Base-by-base conservation (phyloP, 1,284 basidiomycete genomes). In the Papiliotrema flavescens region DNA sequence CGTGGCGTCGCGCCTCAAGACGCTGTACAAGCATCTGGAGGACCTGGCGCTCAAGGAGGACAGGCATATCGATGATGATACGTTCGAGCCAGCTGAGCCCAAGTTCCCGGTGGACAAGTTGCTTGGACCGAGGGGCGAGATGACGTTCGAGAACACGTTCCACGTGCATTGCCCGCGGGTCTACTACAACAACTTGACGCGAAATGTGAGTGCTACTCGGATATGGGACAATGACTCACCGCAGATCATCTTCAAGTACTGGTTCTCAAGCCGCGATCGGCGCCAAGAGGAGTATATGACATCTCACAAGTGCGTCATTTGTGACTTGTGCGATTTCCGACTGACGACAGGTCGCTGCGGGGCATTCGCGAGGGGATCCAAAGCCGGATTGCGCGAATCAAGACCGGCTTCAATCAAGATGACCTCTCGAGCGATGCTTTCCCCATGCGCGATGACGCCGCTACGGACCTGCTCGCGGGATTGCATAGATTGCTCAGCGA, bases 101-200 rank as follows among this genome's bases (percentile, higher is more conserved):
- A 9, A 17, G 6, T 26, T 43, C n/a, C 49, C 43, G 7, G 24
- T 46, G 34, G 20, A 53, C 39, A 32, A 40, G 24, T 22, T 40
- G 49, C 17, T 41, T 20, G 50, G 54, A 37, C 14, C 11, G n/a
- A 11, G 17, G 17, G 40, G 41, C 11, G 42, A 34, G 48, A 24
- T 50, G 2, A 44, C 54, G 2, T 74, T 96, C 74, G 86, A 90
- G 71, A 90, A 95, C 64, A 91, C 94, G 20, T 89, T 92, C 69
- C 88, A 96, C 67, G 81, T 94, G 11, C 92, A 97, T 76, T 88
- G 85, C 59, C 93, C 92, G 0, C 87, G 86, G 49, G 81, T 96
- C 44, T 86, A 86, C 68, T 81, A 93, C 77, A 88, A 88, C 67
- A 88, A 87, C 69, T 80, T 82, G 17, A 86, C 87, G 15, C 85